Percentiles rank a stretch among this genome's conserved stretches.
These are phyloP conservation scores for Omphalotus olearius DNA, from an alignment of 1,284 basidiomycete species.

Conservation along the genomic window DNA sequence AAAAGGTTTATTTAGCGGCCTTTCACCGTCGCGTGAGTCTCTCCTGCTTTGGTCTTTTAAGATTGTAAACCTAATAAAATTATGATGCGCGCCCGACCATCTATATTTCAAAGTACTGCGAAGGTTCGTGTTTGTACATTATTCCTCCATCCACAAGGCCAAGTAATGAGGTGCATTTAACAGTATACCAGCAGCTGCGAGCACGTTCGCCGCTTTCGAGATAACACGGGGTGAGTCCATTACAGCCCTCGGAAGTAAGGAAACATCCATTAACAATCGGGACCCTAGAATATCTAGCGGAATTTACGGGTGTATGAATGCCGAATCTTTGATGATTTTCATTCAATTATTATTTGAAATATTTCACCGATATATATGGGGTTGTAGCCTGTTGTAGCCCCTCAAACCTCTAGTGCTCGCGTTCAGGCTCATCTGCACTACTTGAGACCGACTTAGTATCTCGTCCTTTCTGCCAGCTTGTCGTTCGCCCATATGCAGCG, in stretches of 20 bases:
- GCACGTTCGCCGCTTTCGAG: conserved; percentile 92
- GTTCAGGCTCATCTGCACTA: too few relatives aligned
- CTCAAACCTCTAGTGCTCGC: too few relatives aligned
- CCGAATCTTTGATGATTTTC: conserved; percentile 18
- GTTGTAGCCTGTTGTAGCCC: too few relatives aligned
- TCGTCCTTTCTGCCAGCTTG: too few relatives aligned
- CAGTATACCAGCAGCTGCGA: conserved; percentile 86
- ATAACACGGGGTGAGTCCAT: conserved; percentile 61
- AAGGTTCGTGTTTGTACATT: conserved; percentile 36
- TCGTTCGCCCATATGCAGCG: too few relatives aligned
- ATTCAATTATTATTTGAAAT: too few relatives aligned
- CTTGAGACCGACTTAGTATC: too few relatives aligned
- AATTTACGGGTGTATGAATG: conserved; percentile 28
- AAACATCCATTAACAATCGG: neutral
- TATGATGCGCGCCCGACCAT: neutral
- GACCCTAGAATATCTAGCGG: conserved; percentile 29
- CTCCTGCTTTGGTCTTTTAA: conserved; percentile 15
- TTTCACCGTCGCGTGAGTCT: conserved; percentile 65
- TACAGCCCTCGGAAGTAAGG: neutral
- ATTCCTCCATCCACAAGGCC: too few relatives aligned
- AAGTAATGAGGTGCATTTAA: conserved; percentile 13
- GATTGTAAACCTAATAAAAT: neutral
- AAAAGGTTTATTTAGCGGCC: conserved; percentile 67
- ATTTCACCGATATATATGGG: too few relatives aligned
- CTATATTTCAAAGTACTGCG: conserved; percentile 39